Base-by-base conservation (phyloP, 1,284 basidiomycete genomes). In the Moniliella sp. region DNA sequence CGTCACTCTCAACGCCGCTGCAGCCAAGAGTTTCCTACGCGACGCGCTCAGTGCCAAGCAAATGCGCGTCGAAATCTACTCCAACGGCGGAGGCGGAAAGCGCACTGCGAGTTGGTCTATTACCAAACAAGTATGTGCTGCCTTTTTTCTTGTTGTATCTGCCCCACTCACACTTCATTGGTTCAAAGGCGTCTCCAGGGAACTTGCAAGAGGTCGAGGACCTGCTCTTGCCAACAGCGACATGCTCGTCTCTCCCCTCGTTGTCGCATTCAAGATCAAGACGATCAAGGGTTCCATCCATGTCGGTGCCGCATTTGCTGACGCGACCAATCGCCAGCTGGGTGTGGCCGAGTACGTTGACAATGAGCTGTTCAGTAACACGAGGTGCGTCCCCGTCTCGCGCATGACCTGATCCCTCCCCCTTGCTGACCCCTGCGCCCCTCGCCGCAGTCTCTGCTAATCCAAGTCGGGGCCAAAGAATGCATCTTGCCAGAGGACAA, bases 391-490 rank as follows among this genome's bases (percentile, higher is more conserved):
- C n/a, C n/a, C n/a, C n/a, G n/a, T n/a, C n/a, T n/a, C n/a, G n/a
- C n/a, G n/a, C n/a, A n/a, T n/a, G n/a, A n/a, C n/a, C n/a, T n/a
- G n/a, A n/a, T n/a, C n/a, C n/a, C n/a, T n/a, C n/a, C n/a, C n/a
- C n/a, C n/a, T n/a, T n/a, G n/a, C 5, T 4, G 2, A 12, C 21
- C 18, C 15, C 15, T 5, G 5, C 30, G 13, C 5, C n/a, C n/a
- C n/a, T n/a, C n/a, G n/a, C n/a, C n/a, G 17, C 27, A 91, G 80
- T 86, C 82, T 3, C 70, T 97, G 10, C 66, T 94, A 29, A 94
- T 97, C 40, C 91, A 97, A 61, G 71, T 97, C 1, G 86, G 82
- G 2, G 82, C 86, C 27, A 97, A 97, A 60, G 91, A 99, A 62
- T 84, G 81, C 18, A 43, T 73, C 21, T 38, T 73, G 4, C 64